These are phyloP conservation scores for Limonium bicolor DNA, from an alignment of 148 eudicot species.

Conservation along the genomic window DNA sequence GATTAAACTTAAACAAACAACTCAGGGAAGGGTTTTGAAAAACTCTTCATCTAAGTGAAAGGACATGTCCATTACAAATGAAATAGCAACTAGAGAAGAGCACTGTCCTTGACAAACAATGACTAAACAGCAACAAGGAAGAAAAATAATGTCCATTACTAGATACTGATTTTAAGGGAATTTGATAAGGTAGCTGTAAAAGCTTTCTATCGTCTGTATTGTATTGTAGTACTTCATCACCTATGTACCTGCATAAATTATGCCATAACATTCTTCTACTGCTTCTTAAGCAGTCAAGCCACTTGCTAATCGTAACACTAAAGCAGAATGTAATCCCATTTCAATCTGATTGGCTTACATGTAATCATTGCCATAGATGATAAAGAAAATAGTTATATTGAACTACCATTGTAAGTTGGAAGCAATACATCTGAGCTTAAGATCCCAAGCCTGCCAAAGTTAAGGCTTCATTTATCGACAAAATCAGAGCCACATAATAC, in stretches of 20 bases:
- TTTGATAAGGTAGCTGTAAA: conserved; percentile 45
- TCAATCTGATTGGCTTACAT: no score
- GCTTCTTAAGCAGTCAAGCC: no score
- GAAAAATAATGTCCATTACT: conserved; percentile 27
- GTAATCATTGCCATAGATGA: conserved; percentile 55
- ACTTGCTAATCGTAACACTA: no score
- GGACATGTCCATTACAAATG: no score
- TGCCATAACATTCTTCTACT: no score
- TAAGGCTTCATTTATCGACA: conserved; percentile 4
- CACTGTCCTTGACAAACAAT: not conserved
- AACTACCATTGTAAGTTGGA: conserved; percentile 67
- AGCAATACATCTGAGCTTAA: conserved; percentile 49
- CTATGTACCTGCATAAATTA: conserved; percentile 52
- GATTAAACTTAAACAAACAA: no score
- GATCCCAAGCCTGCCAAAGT: conserved; percentile 83
- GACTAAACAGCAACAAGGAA: not conserved
- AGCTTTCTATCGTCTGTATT: conserved; percentile 43
- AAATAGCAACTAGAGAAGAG: not conserved
- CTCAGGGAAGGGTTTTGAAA: no score
- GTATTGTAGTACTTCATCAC: conserved; percentile 70
- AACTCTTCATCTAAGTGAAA: no score
- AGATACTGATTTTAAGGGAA: conserved; percentile 48
- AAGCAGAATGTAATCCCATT: no score
- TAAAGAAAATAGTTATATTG: conserved; percentile 75
- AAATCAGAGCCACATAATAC: not conserved